Conservation (phyloP, 768 basidiomycete species). For the Phanerochaete sordida region DNA sequence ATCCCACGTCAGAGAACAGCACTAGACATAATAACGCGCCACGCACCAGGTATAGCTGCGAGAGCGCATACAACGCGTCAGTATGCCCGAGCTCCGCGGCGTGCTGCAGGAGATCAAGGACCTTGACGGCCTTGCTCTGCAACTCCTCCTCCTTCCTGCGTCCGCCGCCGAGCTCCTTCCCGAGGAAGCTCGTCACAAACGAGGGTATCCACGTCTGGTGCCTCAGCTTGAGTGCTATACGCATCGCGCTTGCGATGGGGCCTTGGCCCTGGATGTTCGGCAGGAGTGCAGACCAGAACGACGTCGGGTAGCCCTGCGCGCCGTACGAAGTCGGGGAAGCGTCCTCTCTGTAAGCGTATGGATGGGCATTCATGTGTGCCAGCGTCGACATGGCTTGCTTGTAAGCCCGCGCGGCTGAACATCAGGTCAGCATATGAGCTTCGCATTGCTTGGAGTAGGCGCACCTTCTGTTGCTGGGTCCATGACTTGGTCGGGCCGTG, state of each 20-base stretch:
- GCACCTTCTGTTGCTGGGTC: constrained; percentile 23
- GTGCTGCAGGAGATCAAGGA: constrained; percentile 75
- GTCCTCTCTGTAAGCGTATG: constrained; percentile 54
- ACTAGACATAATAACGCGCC: background rate
- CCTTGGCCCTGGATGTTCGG: constrained; percentile 77
- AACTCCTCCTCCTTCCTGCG: constrained; percentile 64
- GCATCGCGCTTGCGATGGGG: constrained; percentile 65
- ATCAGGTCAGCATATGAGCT: background rate
- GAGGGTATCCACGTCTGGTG: constrained; percentile 53
- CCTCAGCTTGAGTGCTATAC: constrained; percentile 64
- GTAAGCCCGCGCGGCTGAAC: constrained; percentile 66
- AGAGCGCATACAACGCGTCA: constrained; percentile 70
- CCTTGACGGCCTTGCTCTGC: constrained; percentile 72
- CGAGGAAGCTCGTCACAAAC: constrained; percentile 36
- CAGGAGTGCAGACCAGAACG: constrained; percentile 60
- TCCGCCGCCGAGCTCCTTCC: constrained; percentile 33
- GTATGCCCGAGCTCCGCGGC: constrained; percentile 74
- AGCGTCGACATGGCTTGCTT: constrained; percentile 71
- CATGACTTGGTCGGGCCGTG: constrained; percentile 9
- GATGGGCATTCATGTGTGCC: constrained; percentile 57
- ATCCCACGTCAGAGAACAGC: background rate
- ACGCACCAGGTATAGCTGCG: constrained; percentile 63
- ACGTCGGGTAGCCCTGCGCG: constrained; percentile 39
- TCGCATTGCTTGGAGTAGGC: constrained; percentile 4
- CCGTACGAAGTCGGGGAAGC: constrained; percentile 38